These are phyloP conservation scores for Lactarius sanguifluus DNA, from an alignment of 768 basidiomycete genomes.

Conservation along the genomic window DNA sequence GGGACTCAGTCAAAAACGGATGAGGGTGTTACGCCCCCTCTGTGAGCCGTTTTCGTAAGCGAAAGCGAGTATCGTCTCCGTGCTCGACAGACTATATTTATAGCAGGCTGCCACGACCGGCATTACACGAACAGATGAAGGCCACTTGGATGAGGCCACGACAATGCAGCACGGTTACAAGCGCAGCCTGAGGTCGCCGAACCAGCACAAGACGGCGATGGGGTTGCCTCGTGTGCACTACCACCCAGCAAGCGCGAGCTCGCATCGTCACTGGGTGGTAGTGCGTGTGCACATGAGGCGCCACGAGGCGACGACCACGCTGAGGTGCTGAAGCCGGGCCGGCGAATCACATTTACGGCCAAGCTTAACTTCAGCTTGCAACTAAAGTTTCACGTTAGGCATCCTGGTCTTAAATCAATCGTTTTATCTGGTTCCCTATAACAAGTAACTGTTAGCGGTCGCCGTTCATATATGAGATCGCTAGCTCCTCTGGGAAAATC, in stretches of 20 bases:
- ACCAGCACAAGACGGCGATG: background rate
- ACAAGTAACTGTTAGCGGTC: conserved; percentile 90
- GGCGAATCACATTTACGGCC: background rate
- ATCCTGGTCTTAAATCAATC: conserved; percentile 20
- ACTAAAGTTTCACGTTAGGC: background rate
- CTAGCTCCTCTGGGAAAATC: conserved; percentile 51
- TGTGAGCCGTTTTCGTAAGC: background rate
- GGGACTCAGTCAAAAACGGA: background rate
- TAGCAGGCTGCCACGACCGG: background rate
- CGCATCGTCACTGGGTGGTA: background rate
- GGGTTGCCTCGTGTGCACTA: background rate
- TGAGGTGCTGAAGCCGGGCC: background rate
- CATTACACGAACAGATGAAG: background rate
- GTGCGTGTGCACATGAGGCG: background rate
- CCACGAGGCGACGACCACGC: background rate
- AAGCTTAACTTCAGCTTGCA: background rate
- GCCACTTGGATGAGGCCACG: background rate
- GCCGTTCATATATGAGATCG: conserved; percentile 95
- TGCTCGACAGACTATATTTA: background rate
- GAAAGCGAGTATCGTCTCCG: background rate
- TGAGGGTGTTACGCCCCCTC: background rate
- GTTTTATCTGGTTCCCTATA: conserved; percentile 35
- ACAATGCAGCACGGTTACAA: background rate
- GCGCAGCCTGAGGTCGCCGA: background rate
- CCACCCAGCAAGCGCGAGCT: background rate